Evolutionary conservation across 129 eudicot genomes (phyloP), one percentile per base, ranked within the genome.

Genomic region (Artemisia argyi): DNA sequence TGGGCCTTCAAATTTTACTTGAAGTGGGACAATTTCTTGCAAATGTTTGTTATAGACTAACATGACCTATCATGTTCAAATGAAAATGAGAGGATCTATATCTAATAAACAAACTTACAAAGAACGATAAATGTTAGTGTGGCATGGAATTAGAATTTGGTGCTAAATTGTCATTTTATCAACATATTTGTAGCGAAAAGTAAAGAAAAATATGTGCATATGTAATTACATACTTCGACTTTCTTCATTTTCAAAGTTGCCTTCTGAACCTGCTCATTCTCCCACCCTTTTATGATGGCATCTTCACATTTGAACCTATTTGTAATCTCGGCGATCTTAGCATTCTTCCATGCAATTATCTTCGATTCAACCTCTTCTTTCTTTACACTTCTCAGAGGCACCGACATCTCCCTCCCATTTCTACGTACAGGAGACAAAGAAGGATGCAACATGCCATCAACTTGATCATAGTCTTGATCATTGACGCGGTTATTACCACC

Each of bases 281-380:
- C 96, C 97, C 88, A 86, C 7, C 96, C 96, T 50, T 64, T 76
- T 28, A 88, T 88, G 2, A 91, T 74, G 4, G 96, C 89, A 60
- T 88, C 96, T 79, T 91, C 96, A 16, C 93, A 69, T 84, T 86
- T 91, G 39, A 84, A 88, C 85, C 96, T 69, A 57, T 91, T 88
- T 11, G 79, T 91, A 18, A 91, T 78, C 90, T 88, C 88, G 0
- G 93, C 83, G 15, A 91, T 69, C 78, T 91, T 91, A 18, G 84
- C 97, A 13, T 81, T 91, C 75, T 86, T 87, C 97, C 97, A 91
- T 11, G 97, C 97, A 22, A 13, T 60, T 17, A 91, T 91, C 85
- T 91, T 91, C 61, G 90, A 52, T 47, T 88, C 96, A 42, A 81
- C 96, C 78, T 91, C 97, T 77, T 86, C 93, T 68, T 82, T 91